Conservation (phyloP, 2,329 filamentous ascomycete species). For the Rosellinia necatrix region DNA sequence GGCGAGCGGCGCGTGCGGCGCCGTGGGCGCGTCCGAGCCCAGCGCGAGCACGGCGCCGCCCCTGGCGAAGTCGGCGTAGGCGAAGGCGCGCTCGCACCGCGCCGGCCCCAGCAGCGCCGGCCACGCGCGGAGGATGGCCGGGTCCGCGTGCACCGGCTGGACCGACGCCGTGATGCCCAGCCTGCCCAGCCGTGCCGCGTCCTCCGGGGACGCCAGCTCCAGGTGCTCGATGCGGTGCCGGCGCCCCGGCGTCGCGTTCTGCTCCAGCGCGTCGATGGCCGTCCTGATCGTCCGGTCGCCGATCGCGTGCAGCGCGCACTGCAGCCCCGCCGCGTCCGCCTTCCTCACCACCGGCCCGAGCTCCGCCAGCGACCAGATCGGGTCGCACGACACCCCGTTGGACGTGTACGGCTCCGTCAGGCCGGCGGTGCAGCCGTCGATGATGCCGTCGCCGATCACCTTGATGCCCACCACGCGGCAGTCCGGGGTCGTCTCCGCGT, state of each 20-base stretch:
- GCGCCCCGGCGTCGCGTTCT: constrained; percentile 46
- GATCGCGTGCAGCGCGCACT: constrained; percentile 69
- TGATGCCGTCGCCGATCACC: constrained; percentile 66
- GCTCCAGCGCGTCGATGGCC: constrained; percentile 60
- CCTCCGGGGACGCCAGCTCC: constrained; percentile 59
- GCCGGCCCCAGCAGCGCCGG: constrained; percentile 58
- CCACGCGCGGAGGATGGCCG: constrained; percentile 66
- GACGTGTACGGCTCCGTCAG: constrained; percentile 61
- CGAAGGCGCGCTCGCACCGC: constrained; percentile 63
- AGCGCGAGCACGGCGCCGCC: constrained; percentile 50
- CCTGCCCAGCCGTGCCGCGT: constrained; percentile 59
- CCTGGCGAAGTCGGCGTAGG: constrained; percentile 64
- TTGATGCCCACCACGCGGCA: constrained; percentile 63
- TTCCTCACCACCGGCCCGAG: constrained; percentile 58
- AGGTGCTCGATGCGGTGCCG: constrained; percentile 69
- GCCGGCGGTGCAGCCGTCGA: constrained; percentile 68
- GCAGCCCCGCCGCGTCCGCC: constrained; percentile 59
- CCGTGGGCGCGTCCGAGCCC: constrained; percentile 53
- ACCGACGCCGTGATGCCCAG: constrained; percentile 65
- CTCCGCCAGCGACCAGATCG: constrained; percentile 59
- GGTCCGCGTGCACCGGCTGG: constrained; percentile 63
- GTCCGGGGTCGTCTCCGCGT: constrained; percentile 49
- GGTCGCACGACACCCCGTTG: constrained; percentile 50
- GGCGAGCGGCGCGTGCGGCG: constrained; percentile 48
- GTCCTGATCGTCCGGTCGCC: constrained; percentile 63